Evolutionary conservation across 108 stramenopile species (phyloP), one percentile per base, ranked within the genome.

Genomic region (Hondaea fermentalgiana): DNA sequence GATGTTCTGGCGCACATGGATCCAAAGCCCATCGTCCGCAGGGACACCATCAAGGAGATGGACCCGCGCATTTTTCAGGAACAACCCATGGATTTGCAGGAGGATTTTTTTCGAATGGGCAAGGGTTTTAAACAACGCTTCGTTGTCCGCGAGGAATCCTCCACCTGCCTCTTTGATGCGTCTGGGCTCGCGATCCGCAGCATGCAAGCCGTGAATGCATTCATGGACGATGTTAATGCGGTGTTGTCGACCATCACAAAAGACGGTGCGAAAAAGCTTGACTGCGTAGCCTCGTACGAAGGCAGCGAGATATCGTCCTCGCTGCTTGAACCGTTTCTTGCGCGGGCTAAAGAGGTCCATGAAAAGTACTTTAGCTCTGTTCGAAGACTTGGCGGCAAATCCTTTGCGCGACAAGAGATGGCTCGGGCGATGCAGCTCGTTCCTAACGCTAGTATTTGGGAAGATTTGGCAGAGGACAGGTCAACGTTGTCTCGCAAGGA

Each of bases 1-100:
- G 95, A 96, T 87, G 87, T 96, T 72, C 60, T 96, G 25, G 94
- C 94, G 60, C 95, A 95, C 60, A 95, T 96, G 95, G 95, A 95
- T 4, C 95, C 95, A 87, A 53, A 60, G 29, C 95, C 95, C 42
- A 17, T 69, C 64, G 64, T 69, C 21, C 35, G 42, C 64, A 8
- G 64, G 6, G 25, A 28, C 14, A 8, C 10, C 35, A 69, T 69
- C 42, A 8, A 17, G 64, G 4, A 69, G 64, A 69, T 69, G 64
- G 64, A 69, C 0, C 14, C 42, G 64, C 25, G 64, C 0, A 69
- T 69, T 17, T 69, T 69, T 3, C 10, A 14, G 10, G 25, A 28
- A 12, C 10, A 69, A 42, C 10, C 25, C 16, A 8, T 69, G 64
- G 10, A 10, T 10, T 10, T 69, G 35, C 10, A 42, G 25, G 17